phyloP scores from a whole-genome alignment of 257 asterid species.

The Rhazya stricta region DNA sequence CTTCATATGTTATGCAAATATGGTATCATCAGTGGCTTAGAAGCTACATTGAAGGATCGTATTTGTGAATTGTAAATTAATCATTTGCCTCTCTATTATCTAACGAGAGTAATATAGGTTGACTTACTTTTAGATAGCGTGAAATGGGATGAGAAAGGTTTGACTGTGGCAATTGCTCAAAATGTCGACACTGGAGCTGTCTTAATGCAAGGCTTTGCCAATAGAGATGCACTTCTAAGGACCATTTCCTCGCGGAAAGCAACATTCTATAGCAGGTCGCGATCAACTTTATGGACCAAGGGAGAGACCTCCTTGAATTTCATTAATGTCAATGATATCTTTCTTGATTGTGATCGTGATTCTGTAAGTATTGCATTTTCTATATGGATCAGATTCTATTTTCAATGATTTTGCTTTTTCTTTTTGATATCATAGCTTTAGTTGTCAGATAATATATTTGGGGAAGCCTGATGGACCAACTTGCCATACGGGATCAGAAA shows the following conservation, averaged over 20 bases:
- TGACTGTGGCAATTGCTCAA: conserved; percentile 93
- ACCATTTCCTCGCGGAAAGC: conserved; percentile 76
- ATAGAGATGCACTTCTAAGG: conserved; percentile 61
- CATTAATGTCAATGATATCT: conserved; percentile 66
- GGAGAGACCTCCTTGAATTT: conserved; percentile 92
- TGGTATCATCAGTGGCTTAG: not conserved
- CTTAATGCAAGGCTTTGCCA: conserved; percentile 86
- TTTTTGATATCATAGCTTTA: conserved; percentile 3
- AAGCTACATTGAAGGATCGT: not conserved
- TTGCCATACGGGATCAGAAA: conserved; percentile 86
- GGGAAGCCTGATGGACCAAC: conserved; percentile 96
- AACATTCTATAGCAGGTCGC: conserved; percentile 81
- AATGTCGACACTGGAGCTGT: conserved; percentile 86
- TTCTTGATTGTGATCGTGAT: conserved; percentile 85
- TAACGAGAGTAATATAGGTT: conserved; percentile 51
- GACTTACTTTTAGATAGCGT: conserved; percentile 65
- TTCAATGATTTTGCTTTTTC: not conserved
- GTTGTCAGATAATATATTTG: conserved; percentile 61
- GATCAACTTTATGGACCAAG: conserved; percentile 82
- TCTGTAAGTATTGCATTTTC: conserved; percentile 46
- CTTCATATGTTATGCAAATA: not conserved
- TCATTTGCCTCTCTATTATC: conserved; percentile 17
- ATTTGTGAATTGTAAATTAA: not conserved
- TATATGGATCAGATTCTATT: not conserved
- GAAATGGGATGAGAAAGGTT: conserved; percentile 93